These are phyloP conservation scores for Blastobotrys malaysiensis DNA, from an alignment of 1,139 yeast species.

Conservation along the genomic window DNA sequence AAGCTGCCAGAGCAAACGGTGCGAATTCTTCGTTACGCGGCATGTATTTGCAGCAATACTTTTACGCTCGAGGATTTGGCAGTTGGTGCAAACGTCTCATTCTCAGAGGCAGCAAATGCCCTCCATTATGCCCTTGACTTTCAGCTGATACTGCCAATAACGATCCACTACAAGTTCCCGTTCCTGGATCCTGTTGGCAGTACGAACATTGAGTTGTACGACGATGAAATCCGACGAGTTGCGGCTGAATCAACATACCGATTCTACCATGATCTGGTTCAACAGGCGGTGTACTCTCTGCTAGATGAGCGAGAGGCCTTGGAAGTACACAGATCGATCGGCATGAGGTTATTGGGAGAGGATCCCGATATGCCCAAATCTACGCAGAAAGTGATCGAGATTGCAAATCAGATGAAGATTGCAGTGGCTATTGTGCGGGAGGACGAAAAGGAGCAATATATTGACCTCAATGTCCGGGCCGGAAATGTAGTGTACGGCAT, in stretches of 20 bases:
- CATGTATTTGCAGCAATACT: slow-evolving; percentile 41
- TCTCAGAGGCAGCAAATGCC: slow-evolving; percentile 30
- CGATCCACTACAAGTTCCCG: slow-evolving; percentile 47
- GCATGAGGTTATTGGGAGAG: slow-evolving; percentile 37
- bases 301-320: slow-evolving; percentile 30
- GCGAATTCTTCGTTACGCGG: slow-evolving; percentile 40
- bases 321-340: slow-evolving; percentile 41
- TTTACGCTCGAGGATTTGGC: slow-evolving; percentile 44
- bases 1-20: slow-evolving; percentile 24
- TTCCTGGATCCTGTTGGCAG: slow-evolving; percentile 38
- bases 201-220: slow-evolving; percentile 38
- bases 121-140: slow-evolving; percentile 37
- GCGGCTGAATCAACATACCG: slow-evolving; percentile 37
- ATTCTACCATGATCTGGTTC: slow-evolving; percentile 36
- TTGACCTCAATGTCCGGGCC: slow-evolving; percentile 26
- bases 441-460: slow-evolving; percentile 22
- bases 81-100: slow-evolving; percentile 37
- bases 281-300: slow-evolving; percentile 35
- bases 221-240: slow-evolving; percentile 37
- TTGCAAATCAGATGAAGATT: slow-evolving; percentile 28
- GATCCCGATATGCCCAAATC: slow-evolving; percentile 21
- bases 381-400: slow-evolving; percentile 26
- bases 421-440: slow-evolving; percentile 27
- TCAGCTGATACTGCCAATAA: slow-evolving; percentile 39
- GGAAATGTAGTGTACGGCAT: slow-evolving; percentile 28